Base-by-base conservation (phyloP, 306 rosid species). In the Prunus kanzakura region DNA sequence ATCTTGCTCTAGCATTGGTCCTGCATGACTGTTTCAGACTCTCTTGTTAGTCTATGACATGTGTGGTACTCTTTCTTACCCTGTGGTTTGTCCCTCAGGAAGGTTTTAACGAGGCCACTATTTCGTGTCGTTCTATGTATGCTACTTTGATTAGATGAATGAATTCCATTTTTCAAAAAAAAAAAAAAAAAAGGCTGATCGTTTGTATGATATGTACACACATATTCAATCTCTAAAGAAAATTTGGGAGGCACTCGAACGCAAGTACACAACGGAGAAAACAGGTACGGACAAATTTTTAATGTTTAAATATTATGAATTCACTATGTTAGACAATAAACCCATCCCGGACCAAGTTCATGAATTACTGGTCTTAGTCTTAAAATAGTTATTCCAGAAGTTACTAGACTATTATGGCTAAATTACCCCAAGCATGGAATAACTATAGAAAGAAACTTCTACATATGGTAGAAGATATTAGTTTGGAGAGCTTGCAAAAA, bases 351-450 rank as follows among this genome's bases (percentile, higher is more conserved):
- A 76, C n/a, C 80, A 76, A 55, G 56, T 76, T 23, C 69, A 57
- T 68, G 67, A 77, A 8, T 68, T 77, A 15, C 3, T 43, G 35
- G 3, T 68, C 13, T 18, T 77, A 2, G 25, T 67, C 13, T 43
- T 8, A 73, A 58, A 4, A 29, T 68, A 9, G 8, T 52, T n/a
- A 11, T 67, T 41, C 30, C 0, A 11, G 5, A 67, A 13, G 74
- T 41, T 3, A 1, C 1, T 38, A 46, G 67, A 35, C 8, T 12
- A 55, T 76, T 35, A 76, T 67, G 20, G 45, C 30, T 2, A 68
- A 77, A 67, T 58, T 77, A n/a, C 69, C 61, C 29, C 32, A 22
- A 57, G 11, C 22, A 29, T 67, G 41, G 75, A 77, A 65, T 57
- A 12, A 30, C 22, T 16, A 69, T 57, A 56, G 12, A 60, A 77